These are phyloP conservation scores for Plasmodium relictum DNA, from an alignment of 169 alveolate species.

Conservation along the genomic window DNA sequence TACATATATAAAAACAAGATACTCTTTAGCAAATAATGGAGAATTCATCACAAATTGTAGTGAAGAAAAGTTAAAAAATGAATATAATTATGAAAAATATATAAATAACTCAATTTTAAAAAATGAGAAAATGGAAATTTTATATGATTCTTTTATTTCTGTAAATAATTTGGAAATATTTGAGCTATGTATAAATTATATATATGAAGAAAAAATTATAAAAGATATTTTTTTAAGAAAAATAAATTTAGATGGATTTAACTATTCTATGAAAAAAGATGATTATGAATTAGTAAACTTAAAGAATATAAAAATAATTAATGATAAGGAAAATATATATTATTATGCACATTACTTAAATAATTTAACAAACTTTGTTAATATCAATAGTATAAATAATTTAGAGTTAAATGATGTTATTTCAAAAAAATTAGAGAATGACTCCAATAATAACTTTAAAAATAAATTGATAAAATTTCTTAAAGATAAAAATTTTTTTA, in stretches of 20 bases:
- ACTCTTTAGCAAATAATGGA: not conserved
- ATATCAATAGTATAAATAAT: slow-evolving; percentile 21
- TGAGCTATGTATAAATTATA: slow-evolving; percentile 40
- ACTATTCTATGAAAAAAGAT: not conserved
- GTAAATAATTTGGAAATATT: slow-evolving; percentile 57
- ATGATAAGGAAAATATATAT: slow-evolving; percentile 6
- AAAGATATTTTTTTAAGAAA: slow-evolving; percentile 1
- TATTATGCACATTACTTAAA: slow-evolving; percentile 29
- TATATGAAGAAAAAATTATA: slow-evolving; percentile 44
- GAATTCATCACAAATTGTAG: not conserved
- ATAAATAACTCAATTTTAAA: too few species aligned
- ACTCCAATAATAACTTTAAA: not conserved
- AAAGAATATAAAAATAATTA: slow-evolving; percentile 1
- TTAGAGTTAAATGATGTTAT: not conserved
- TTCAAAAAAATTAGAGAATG: not conserved
- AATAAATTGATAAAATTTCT: not conserved
- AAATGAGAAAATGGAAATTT: not conserved
- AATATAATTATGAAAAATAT: not conserved
- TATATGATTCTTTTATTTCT: slow-evolving; percentile 7
- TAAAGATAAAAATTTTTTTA: not conserved
- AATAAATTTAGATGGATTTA: not conserved
- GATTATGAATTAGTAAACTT: not conserved
- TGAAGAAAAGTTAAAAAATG: not conserved
- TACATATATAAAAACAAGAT: not conserved
- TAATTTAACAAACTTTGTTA: not conserved